Percentiles rank a stretch among this genome's conserved stretches.
These are phyloP conservation scores for Fusarium begoniae DNA, from an alignment of 2,329 filamentous ascomycete genomes.

Conservation along the genomic window DNA sequence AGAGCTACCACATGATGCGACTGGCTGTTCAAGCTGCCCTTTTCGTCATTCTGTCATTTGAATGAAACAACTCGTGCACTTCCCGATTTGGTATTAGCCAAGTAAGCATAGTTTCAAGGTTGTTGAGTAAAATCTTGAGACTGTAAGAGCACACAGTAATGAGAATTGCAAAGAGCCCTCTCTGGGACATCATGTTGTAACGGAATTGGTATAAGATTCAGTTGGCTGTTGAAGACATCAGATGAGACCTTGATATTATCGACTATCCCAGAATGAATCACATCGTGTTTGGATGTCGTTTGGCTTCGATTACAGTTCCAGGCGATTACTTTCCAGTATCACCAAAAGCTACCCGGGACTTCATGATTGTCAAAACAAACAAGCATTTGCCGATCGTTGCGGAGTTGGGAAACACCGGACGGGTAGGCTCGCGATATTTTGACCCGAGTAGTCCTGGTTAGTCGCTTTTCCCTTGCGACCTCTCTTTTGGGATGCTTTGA, in stretches of 20 bases:
- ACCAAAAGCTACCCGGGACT: slow-evolving; percentile 26
- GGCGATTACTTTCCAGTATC: not conserved
- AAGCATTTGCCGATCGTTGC: not conserved
- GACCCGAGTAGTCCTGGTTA: not conserved
- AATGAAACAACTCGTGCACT: not conserved
- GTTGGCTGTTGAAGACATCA: not conserved
- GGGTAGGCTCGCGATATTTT: not conserved
- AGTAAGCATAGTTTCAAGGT: slow-evolving; percentile 33
- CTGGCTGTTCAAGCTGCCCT: not conserved
- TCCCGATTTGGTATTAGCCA: not conserved
- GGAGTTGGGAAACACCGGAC: not conserved
- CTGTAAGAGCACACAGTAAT: not conserved
- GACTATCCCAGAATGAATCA: not conserved
- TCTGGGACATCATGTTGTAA: not conserved
- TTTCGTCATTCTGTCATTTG: not conserved
- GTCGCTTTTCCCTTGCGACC: not conserved
- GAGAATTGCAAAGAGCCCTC: not conserved
- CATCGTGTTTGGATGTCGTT: not conserved
- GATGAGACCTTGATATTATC: not conserved
- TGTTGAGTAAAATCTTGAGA: not conserved
- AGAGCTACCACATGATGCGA: not conserved
- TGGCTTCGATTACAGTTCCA: not conserved
- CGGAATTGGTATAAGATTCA: not conserved
- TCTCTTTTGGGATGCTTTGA: slow-evolving; percentile 1
- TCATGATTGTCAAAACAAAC: not conserved